These are phyloP conservation scores for Teunomyces cretensis DNA, from an alignment of 805 yeast genomes.

Conservation along the genomic window DNA sequence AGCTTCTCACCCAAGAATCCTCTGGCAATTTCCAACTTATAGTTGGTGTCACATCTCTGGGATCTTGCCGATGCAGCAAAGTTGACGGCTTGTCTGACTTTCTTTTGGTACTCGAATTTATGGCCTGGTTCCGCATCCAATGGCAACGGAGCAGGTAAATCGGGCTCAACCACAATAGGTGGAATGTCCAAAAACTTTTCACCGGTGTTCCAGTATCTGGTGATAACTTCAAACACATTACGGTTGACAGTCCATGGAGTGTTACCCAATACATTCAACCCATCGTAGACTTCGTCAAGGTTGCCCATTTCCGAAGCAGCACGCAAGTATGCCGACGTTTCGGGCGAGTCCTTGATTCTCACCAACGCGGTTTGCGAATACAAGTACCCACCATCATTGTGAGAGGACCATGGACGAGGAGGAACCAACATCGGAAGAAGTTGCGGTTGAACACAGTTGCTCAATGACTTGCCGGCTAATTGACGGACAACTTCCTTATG, in stretches of 20 bases:
- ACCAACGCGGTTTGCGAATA: slow-evolving; percentile 63
- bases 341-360: slow-evolving; percentile 82
- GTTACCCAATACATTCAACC: slow-evolving; percentile 79
- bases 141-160: slow-evolving; percentile 52
- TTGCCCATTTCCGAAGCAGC: slow-evolving; percentile 76
- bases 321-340: slow-evolving; percentile 82
- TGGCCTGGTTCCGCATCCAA: slow-evolving; percentile 69
- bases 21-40: slow-evolving; percentile 91
- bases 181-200: slow-evolving; percentile 72
- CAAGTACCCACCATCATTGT: slow-evolving; percentile 83
- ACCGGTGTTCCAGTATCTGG: slow-evolving; percentile 86
- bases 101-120: slow-evolving; percentile 65
- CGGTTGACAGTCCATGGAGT: slow-evolving; percentile 93
- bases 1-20: slow-evolving; percentile 77
- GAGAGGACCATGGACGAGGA: slow-evolving; percentile 86
- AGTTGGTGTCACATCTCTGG: slow-evolving; percentile 89
- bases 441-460: slow-evolving; percentile 78
- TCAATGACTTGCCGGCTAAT: slow-evolving; percentile 63
- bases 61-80: slow-evolving; percentile 72
- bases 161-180: slow-evolving; percentile 43
- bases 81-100: slow-evolving; percentile 55
- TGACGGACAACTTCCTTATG: slow-evolving; percentile 68
- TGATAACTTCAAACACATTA: slow-evolving; percentile 62
- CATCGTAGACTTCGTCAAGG: slow-evolving; percentile 68
- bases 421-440: slow-evolving; percentile 86